phyloP scores from a whole-genome alignment of 2,329 filamentous ascomycete genomes.

The Colletotrichum sp. region DNA sequence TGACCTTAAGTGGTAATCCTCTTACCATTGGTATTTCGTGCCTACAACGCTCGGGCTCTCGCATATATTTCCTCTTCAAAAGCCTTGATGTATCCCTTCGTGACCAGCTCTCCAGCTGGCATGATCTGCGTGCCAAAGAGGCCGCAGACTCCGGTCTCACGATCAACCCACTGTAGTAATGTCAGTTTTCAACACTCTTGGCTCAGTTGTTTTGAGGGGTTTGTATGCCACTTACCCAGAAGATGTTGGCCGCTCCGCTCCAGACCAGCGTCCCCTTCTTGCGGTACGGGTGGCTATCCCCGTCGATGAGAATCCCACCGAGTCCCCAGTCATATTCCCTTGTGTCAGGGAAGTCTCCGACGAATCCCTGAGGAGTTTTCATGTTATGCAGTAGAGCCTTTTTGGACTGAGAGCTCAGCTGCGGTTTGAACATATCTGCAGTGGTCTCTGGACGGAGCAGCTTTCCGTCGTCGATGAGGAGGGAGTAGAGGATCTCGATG shows the following conservation, averaged over 20 bases:
- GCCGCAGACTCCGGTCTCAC: constrained; percentile 40
- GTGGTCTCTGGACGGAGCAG: constrained; percentile 47
- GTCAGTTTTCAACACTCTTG: not conserved
- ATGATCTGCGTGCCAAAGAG: constrained; percentile 45
- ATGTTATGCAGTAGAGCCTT: constrained; percentile 28
- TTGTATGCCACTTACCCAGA: constrained; percentile 42
- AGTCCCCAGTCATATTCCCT: constrained; percentile 44
- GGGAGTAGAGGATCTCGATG: constrained; percentile 45
- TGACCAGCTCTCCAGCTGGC: constrained; percentile 41
- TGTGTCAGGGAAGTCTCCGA: constrained; percentile 33
- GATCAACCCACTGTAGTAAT: constrained; percentile 31
- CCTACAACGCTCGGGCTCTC: constrained; percentile 16
- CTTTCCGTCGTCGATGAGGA: constrained; percentile 49
- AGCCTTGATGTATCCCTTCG: constrained; percentile 33
- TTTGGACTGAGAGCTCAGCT: constrained; percentile 32
- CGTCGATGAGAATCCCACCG: constrained; percentile 43
- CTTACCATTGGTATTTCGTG: not conserved
- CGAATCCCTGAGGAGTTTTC: constrained; percentile 25
- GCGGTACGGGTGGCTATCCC: constrained; percentile 37
- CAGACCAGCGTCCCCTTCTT: constrained; percentile 44
- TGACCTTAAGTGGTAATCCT: not conserved
- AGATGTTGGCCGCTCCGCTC: constrained; percentile 49
- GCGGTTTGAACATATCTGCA: constrained; percentile 50
- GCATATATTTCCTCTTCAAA: constrained; percentile 45
- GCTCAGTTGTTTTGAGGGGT: not conserved